Base-by-base conservation (phyloP, 2,329 filamentous ascomycete species). In the Xylariaceae sp. region DNA sequence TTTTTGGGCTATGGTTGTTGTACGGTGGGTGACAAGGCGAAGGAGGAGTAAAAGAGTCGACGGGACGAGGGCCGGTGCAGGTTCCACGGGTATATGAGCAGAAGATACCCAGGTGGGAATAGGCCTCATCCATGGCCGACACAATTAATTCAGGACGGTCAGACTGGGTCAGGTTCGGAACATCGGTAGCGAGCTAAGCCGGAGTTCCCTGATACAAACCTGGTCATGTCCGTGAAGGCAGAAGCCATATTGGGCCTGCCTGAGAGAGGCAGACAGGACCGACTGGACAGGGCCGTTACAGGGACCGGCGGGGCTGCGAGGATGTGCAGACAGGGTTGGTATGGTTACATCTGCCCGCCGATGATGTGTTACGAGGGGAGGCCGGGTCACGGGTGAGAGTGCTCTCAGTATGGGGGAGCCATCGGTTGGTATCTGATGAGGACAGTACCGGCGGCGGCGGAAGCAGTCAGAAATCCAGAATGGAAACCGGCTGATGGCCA, bases 71-170 rank as follows among this genome's bases (percentile, higher is more conserved):
- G 64, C 62, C 63, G 61, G 63, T 64, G 65, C 64, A 64, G 62
- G 57, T 58, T 61, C 60, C 55, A 55, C 60, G 62, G 60, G 65
- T 68, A 70, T 70, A 70, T 68, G 62, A 69, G 62, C 65, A 58
- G 59, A 62, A 62, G 13, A 26, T n/a, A n/a, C n/a, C 53, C 53
- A 43, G 52, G 53, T 53, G 53, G 51, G 47, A 58, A 59, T 59
- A 63, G 57, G 52, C 56, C 56, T 57, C 52, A 59, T 57, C 59
- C 57, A 56, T 55, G 57, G 47, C 51, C 44, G 49, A 44, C 38
- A 46, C 50, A 52, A 54, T 52, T 42, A 47, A 51, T 52, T 53
- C 57, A 63, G 59, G 57, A 65, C 55, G 60, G 59, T 52, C 60
- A 60, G 49, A 57, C 53, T 61, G 59, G 64, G 60, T 55, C 59